A percentile compares a stretch with the other conserved stretches of the same genome.
Conservation (phyloP, 495 filamentous ascomycete species). For the Entonaema liquescens region DNA sequence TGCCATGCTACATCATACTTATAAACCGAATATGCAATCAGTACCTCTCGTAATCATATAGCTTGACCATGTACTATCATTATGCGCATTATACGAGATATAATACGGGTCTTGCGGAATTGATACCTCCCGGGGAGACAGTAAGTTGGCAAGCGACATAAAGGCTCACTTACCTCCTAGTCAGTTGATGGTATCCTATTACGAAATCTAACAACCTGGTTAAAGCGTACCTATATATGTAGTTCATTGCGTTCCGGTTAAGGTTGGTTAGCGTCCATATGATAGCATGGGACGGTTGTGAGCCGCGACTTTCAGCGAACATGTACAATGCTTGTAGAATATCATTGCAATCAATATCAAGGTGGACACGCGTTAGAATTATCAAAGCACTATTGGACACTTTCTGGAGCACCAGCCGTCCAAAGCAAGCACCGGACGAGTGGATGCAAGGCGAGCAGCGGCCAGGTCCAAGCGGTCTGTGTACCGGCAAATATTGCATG, state of each 20-base stretch:
- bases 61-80: neutral
- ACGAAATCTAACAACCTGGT: too few relatives aligned
- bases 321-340: slow-evolving; percentile 10
- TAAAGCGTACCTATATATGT: too few relatives aligned
- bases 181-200: too few relatives aligned
- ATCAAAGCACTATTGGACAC: slow-evolving; percentile 9
- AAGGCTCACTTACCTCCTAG: too few relatives aligned
- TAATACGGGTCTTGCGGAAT: neutral
- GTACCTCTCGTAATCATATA: neutral
- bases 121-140: neutral
- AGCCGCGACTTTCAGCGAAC: slow-evolving; percentile 1
- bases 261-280: slow-evolving; percentile 4
- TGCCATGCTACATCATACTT: neutral
- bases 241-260: slow-evolving; percentile 6
- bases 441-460: slow-evolving; percentile 20
- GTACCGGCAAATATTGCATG: slow-evolving; percentile 23
- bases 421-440: slow-evolving; percentile 10
- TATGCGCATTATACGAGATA: neutral
- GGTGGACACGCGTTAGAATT: neutral
- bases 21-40: neutral
- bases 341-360: slow-evolving; percentile 9
- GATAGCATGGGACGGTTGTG: neutral
- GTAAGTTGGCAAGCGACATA: too few relatives aligned
- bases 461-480: slow-evolving; percentile 21
- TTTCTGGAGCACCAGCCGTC: slow-evolving; percentile 5